A percentile compares a stretch with the other conserved stretches of the same genome.
Conservation (phyloP, 2,329 filamentous ascomycete species). For the Penicillium sp. region DNA sequence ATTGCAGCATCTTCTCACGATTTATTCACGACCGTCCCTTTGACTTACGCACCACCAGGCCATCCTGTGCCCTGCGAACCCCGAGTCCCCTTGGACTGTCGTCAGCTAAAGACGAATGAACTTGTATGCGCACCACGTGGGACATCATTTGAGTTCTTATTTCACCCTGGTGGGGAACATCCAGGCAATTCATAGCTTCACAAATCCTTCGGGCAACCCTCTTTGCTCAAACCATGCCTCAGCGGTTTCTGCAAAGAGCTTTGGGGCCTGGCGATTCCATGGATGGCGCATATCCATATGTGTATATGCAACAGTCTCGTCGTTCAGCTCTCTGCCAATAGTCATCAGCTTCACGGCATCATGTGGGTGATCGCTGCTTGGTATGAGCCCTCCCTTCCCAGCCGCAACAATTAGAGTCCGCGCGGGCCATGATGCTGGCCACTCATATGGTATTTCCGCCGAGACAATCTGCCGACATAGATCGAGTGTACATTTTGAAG, state of each 20-base stretch:
- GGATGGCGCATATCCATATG: slow-evolving; percentile 12
- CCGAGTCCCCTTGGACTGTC: too few species aligned
- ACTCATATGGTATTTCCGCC: background rate
- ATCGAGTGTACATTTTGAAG: slow-evolving; percentile 1
- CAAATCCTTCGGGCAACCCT: slow-evolving; percentile 2
- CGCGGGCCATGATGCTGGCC: slow-evolving; percentile 9
- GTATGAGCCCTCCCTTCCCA: slow-evolving; percentile 10
- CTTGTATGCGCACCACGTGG: too few species aligned
- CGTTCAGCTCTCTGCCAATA: slow-evolving; percentile 5
- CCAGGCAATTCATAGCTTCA: background rate
- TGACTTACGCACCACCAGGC: too few species aligned
- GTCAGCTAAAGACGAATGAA: too few species aligned
- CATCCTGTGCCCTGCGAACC: too few species aligned
- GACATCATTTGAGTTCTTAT: too few species aligned
- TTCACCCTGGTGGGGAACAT: background rate
- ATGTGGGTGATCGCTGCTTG: slow-evolving; percentile 2
- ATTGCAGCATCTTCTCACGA: too few species aligned
- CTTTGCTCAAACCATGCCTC: slow-evolving; percentile 7
- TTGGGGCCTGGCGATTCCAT: slow-evolving; percentile 11
- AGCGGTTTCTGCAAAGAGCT: slow-evolving; percentile 6
- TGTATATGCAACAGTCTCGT: slow-evolving; percentile 6
- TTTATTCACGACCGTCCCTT: too few species aligned
- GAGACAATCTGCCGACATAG: slow-evolving; percentile 7
- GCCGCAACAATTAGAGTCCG: slow-evolving; percentile 11
- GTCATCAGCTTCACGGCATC: slow-evolving; percentile 5